phyloP scores from a whole-genome alignment of 768 basidiomycete genomes.

The Phaffia tasmanica region DNA sequence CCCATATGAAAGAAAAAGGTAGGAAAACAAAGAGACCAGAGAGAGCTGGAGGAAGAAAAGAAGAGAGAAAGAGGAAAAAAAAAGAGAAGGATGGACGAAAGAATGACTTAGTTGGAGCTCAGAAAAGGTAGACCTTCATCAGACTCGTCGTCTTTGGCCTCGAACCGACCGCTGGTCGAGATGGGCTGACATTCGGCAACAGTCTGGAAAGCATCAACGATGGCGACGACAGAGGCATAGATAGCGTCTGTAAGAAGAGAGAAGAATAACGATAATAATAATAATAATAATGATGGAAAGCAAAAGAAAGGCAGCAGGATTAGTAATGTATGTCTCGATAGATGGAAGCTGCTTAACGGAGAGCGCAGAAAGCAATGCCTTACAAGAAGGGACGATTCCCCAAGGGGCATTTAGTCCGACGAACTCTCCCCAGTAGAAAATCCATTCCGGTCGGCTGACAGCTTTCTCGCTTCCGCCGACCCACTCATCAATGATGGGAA shows the following conservation, averaged over 20 bases:
- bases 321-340: no score
- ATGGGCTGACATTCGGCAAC: constrained; percentile 2
- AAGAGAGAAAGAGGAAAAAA: neutral
- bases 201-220: constrained; percentile 9
- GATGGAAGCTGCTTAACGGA: neutral
- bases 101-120: no score
- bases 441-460: constrained; percentile 19
- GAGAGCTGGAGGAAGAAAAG: neutral
- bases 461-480: neutral
- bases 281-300: neutral
- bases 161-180: constrained; percentile 1
- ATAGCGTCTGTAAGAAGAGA: constrained; percentile 5
- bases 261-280: neutral
- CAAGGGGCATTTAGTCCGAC: constrained; percentile 26
- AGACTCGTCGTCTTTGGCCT: neutral
- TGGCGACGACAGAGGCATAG: constrained; percentile 8
- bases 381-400: constrained; percentile 21
- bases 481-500: constrained; percentile 23
- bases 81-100: neutral
- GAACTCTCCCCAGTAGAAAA: constrained; percentile 27
- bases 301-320: neutral
- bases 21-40: neutral
- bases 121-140: no score
- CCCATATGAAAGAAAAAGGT: neutral
- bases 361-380: neutral